Conservation (phyloP, 495 filamentous ascomycete species). For the Hypoxylon crocopeplum region DNA sequence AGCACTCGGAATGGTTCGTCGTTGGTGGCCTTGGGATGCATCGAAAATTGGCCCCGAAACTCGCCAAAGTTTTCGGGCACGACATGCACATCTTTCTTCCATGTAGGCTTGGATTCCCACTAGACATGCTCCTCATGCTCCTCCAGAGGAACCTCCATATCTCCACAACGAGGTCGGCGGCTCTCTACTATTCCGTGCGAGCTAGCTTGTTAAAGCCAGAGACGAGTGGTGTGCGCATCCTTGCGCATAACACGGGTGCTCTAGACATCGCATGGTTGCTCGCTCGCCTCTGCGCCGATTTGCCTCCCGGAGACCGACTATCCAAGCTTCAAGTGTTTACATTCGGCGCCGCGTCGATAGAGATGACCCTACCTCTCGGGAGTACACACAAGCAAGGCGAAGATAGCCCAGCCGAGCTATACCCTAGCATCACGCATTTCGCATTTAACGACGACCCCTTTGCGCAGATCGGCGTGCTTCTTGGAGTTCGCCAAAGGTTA, state of each 20-base stretch:
- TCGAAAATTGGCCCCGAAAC: constrained; percentile 31
- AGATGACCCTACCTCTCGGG: constrained; percentile 47
- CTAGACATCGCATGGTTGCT: constrained; percentile 44
- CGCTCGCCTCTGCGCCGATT: constrained; percentile 46
- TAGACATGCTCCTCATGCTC: constrained; percentile 41
- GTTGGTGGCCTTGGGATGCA: constrained; percentile 42
- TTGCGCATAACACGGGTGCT: constrained; percentile 47
- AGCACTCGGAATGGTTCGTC: constrained; percentile 47
- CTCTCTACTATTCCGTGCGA: constrained; percentile 44
- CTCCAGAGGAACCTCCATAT: constrained; percentile 41
- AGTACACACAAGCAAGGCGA: constrained; percentile 18
- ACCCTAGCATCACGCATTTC: constrained; percentile 46
- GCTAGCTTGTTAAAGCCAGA: constrained; percentile 44
- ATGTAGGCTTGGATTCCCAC: constrained; percentile 41
- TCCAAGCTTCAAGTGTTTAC: constrained; percentile 53
- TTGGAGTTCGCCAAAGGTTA: constrained; percentile 43
- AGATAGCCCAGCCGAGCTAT: background rate
- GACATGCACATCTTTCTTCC: constrained; percentile 44
- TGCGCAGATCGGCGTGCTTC: constrained; percentile 45
- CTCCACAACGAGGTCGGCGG: constrained; percentile 31
- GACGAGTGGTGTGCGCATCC: constrained; percentile 43
- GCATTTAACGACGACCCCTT: constrained; percentile 45
- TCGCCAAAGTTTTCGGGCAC: constrained; percentile 44
- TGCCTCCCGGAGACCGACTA: constrained; percentile 42
- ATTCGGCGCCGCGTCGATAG: constrained; percentile 48